These are phyloP conservation scores for Phytophthora hibernalis DNA, from an alignment of 352 stramenopile species.

Conservation along the genomic window DNA sequence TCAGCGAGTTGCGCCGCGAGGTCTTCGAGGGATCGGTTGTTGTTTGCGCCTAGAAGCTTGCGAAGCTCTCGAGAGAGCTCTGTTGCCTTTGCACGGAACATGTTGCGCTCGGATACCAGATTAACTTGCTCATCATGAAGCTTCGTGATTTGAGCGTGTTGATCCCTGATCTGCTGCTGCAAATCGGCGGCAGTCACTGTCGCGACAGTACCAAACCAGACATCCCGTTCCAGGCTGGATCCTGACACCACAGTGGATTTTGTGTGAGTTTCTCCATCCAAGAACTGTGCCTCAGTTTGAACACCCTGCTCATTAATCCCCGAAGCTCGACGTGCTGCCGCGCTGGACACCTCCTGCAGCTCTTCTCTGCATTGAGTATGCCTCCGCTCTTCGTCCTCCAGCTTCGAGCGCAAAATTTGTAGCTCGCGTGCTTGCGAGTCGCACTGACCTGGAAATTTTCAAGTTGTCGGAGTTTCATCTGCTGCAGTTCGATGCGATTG, in stretches of 20 bases:
- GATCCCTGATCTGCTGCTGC: conserved; percentile 44
- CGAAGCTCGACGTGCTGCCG: conserved; percentile 15
- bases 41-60: conserved; percentile 57
- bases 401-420: conserved; percentile 45
- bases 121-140: conserved; percentile 50
- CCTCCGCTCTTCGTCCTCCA: conserved; percentile 58
- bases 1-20: conserved; percentile 67
- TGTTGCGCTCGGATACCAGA: conserved; percentile 64
- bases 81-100: conserved; percentile 53
- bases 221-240: conserved; percentile 29
- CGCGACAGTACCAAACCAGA: conserved; percentile 40
- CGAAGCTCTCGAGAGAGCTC: conserved; percentile 71
- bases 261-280: conserved; percentile 14
- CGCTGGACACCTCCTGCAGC: conserved; percentile 35
- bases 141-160: conserved; percentile 34
- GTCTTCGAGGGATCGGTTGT: conserved; percentile 60
- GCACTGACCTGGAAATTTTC: conserved; percentile 66
- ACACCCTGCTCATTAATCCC: conserved; percentile 41
- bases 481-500: conserved; percentile 73
- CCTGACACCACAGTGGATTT: conserved; percentile 12
- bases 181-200: conserved; percentile 52
- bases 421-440: conserved; percentile 57
- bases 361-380: conserved; percentile 55
- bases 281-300: conserved; percentile 59
- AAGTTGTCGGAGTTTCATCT: conserved; percentile 68